Conservation (phyloP, 148 eudicot species). For the Rhododendron williamsianum region DNA sequence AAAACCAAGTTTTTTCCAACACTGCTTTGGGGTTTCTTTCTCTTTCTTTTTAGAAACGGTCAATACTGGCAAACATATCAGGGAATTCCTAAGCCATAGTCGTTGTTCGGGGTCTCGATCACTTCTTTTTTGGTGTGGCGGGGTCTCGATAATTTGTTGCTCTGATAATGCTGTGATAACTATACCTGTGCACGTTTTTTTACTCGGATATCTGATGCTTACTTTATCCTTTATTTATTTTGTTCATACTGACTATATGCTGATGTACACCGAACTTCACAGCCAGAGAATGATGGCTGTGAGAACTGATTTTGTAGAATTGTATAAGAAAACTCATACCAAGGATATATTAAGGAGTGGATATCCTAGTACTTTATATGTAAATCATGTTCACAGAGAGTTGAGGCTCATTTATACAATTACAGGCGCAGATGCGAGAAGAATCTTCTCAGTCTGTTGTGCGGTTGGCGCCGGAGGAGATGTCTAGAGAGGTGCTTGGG, state of each 20-base stretch:
- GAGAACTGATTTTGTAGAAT: not conserved
- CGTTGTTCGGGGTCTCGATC: not conserved
- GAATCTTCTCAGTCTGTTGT: not conserved
- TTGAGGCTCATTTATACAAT: too few relatives aligned
- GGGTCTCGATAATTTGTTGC: not conserved
- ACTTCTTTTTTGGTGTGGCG: not conserved
- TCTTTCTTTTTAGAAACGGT: too few relatives aligned
- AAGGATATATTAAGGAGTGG: too few relatives aligned
- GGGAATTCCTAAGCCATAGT: too few relatives aligned
- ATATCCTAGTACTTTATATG: too few relatives aligned
- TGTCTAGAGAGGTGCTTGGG: not conserved
- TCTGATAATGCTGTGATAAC: not conserved
- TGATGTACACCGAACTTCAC: too few relatives aligned
- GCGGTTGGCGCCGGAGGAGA: not conserved
- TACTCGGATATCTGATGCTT: not conserved
- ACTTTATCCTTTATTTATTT: too few relatives aligned
- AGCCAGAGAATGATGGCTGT: not conserved
- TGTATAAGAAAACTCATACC: too few relatives aligned
- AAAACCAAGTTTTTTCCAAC: too few relatives aligned
- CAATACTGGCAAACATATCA: too few relatives aligned
- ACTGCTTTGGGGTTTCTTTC: too few relatives aligned
- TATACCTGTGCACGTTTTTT: not conserved
- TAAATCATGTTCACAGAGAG: not conserved
- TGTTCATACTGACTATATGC: not conserved
- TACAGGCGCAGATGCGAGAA: not conserved